Base-by-base conservation (phyloP, 306 rosid genomes). In the Hippophae tibetana region DNA sequence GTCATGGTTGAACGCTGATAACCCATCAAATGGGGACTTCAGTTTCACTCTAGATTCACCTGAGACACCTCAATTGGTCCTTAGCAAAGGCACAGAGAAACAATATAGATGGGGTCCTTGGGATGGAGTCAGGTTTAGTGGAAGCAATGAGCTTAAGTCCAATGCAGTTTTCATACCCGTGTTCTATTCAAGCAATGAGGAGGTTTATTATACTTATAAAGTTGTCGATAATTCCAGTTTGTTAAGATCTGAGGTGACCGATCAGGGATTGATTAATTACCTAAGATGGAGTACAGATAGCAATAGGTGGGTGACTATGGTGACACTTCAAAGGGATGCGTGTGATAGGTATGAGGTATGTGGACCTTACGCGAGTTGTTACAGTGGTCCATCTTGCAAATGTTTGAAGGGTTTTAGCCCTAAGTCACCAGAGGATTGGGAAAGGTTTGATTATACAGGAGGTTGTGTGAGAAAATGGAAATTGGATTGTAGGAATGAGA, bases 121-220 rank as follows among this genome's bases (percentile, higher is more conserved):
- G 76, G 76, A 65, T 61, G 76, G 76, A 12, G 67, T 65, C 46
- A 59, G 58, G 10, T 65, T 65, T 50, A 65, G 71, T 44, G 76
- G 67, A 7, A 60, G 54, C 58, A 27, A 9, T 9, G 71, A 60
- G 62, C 54, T 54, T 4, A 55, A 13, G 43, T 47, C 68, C 45
- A 72, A 61, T 14, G 53, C 67, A 2, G 54, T 61, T 23, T 66
- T 56, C 56, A 46, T 26, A 10, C 70, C 76, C 6, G 18, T 40
- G 9, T 64, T 71, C 41, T 57, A 12, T 58, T 52, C 69, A 38
- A 65, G 54, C 52, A 40, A 7, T 42, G 63, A 46, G 44, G 72
- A 66, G 43, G 51, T 55, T 9, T 72, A 23, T 51, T 72, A 60
- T 42, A 60, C 63, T 18, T 72, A 54, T 62, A 23, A 46, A 40